Conservation (phyloP, 129 eudicot species). For the Tagetes patula region DNA sequence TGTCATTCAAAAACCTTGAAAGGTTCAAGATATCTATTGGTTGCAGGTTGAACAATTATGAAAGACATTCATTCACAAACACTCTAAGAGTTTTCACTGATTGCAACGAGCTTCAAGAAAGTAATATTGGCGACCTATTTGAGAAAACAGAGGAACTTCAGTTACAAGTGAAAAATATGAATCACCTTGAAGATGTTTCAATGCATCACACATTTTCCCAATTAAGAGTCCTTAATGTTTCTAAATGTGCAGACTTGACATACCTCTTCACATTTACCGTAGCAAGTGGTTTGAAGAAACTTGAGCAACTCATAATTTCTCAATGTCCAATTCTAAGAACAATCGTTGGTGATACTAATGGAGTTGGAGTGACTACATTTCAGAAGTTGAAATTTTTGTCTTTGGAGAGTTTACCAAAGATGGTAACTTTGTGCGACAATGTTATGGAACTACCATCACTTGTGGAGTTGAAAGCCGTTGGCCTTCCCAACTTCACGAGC, state of each 20-base stretch:
- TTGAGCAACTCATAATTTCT: conserved; percentile 10
- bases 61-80: not conserved
- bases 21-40: conserved; percentile 5
- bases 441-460: not conserved
- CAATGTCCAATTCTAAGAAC: not conserved
- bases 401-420: not conserved
- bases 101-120: not conserved
- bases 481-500: not conserved
- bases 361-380: not conserved
- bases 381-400: not conserved
- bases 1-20: not conserved
- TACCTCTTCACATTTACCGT: not conserved
- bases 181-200: not conserved
- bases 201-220: not conserved
- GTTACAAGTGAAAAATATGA: not conserved
- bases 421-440: not conserved
- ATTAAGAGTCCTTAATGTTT: not conserved
- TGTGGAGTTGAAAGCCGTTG: not conserved
- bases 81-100: not conserved
- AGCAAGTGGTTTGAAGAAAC: not conserved
- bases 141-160: not conserved
- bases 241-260: not conserved
- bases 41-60: not conserved
- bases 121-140: not conserved
- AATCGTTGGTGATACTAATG: not conserved